Base-by-base conservation (phyloP, 179 eudicot species). In the Dionaea muscipula region DNA sequence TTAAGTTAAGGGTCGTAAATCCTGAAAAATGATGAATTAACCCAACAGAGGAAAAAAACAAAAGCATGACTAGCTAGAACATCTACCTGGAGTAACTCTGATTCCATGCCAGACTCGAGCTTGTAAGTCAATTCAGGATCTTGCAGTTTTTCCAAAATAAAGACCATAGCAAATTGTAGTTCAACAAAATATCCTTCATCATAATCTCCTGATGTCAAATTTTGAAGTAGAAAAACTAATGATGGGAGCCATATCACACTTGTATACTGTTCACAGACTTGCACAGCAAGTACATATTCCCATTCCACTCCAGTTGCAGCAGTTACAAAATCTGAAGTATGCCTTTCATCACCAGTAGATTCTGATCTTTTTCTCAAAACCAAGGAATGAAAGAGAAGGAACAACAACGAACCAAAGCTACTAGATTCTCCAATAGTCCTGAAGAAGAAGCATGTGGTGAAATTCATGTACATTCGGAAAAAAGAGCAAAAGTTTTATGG, bases 221-320 rank as follows among this genome's bases (percentile, higher is more conserved):
- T 70, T 61, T 72, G 72, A 59, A 91, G 83, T 62, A 84, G 47
- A 53, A 71, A 53, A 39, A 84, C 79, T 47, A 91, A 71, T 10
- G 98, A 78, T 21, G 94, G 95, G 70, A 91, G 94, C 95, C 98
- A 91, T 64, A 81, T 81, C 61, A 52, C 61, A 73, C 94, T 75
- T 11, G 94, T 70, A 68, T 78, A 84, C 59, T 91, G 95, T 65
- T 78, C 77, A 63, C 77, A 78, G 40, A 87, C 47, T 67, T 70
- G 78, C 55, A 66, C 46, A 35, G 95, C 85, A 73, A 91, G 84
- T 28, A 35, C 55, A 43, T 71, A 86, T 72, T 91, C 95, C 98
- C 98, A 91, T 64, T 78, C 74, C 53, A 60, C 60, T 63, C 50
- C 73, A 53, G 66, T 59, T 19, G 47, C 43, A 22, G 76, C 64